Evolutionary conservation across 768 basidiomycete genomes (phyloP), one percentile per base, ranked within the genome.

Genomic region (Tylopilus subfusipes): DNA sequence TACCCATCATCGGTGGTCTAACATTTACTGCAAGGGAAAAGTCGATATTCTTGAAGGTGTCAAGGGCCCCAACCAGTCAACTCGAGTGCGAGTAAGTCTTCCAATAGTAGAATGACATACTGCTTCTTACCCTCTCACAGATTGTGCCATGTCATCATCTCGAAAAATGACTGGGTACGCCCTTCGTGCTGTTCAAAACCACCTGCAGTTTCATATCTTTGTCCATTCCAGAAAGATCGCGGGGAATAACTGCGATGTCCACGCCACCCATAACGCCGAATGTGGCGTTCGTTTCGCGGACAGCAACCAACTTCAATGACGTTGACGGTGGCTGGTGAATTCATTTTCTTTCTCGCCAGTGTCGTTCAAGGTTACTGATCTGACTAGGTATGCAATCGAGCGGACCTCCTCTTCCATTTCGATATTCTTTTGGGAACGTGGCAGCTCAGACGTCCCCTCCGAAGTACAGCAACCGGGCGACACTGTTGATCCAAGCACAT

Each of bases 391-490:
- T 55, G 77, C 70, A 1, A 30, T 73, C 24, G 68, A 73, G 48
- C 61, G 70, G 24, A 65, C 58, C 16, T 42, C 59, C 9, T 58
- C 48, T 19, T 66, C 67, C 43, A 68, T 78, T 25, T 67, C 70
- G 29, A 56, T 75, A 30, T 78, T 68, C 63, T 76, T 74, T 55
- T 77, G 77, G 75, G 72, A 70, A 29, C 63, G 77, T 25, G 63
- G 67, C n/a, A 67, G 67, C 42, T 19, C 66, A 1, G 59, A 58
- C n/a, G 68, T 76, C n/a, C 77, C 77, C 10, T 53, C 54, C 4
- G 61, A 72, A 36, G 68, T 78, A 31, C 54, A 18, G 42, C 43
- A 52, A 45, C 67, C 64, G 8, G 60, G 62, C 2, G 42, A 45
- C 7, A 62, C 48, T 14, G 58, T 68, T 12, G 30, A 67, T 46